Evolutionary conservation across 164 flowering plant genomes (phyloP).

Genomic region (Brasenia schreberi): DNA sequence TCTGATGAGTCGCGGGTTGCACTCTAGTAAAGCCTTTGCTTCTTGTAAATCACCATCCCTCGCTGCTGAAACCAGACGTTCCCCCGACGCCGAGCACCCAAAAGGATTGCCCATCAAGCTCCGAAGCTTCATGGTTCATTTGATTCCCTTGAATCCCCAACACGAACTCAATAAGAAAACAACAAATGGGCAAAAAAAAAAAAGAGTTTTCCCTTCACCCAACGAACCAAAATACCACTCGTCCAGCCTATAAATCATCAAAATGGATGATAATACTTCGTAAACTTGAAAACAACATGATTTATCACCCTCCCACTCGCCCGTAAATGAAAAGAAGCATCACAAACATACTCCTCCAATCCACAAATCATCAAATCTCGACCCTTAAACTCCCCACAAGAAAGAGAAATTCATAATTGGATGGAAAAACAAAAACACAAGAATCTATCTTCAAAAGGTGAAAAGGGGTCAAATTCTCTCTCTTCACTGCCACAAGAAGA

Average conservation of each 20-base stretch:
- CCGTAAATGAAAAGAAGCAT: too few relatives aligned
- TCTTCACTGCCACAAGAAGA: not conserved
- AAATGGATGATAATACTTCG: not conserved
- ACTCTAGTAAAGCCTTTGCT: conserved; percentile 83
- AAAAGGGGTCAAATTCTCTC: not conserved
- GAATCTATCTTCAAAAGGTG: not conserved
- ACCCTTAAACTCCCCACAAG: not conserved
- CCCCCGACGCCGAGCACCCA: conserved; percentile 95
- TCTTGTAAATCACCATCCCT: conserved; percentile 96
- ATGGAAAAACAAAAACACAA: not conserved
- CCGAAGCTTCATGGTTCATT: conserved; percentile 33
- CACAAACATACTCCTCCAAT: too few relatives aligned
- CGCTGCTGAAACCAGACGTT: conserved; percentile 90
- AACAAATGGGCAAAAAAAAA: not conserved
- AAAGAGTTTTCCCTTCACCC: not conserved
- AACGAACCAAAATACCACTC: not conserved
- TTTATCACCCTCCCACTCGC: not conserved
- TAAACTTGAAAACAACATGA: not conserved
- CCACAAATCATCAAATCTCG: not conserved
- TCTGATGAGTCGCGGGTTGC: conserved; percentile 78
- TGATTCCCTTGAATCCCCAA: not conserved
- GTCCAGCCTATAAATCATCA: not conserved
- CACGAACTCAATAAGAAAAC: not conserved
- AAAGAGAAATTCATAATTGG: not conserved
- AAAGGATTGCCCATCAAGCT: conserved; percentile 74